These are phyloP conservation scores for Aureobasidium sp. DNA, from an alignment of 2,329 filamentous ascomycete species.

Conservation along the genomic window DNA sequence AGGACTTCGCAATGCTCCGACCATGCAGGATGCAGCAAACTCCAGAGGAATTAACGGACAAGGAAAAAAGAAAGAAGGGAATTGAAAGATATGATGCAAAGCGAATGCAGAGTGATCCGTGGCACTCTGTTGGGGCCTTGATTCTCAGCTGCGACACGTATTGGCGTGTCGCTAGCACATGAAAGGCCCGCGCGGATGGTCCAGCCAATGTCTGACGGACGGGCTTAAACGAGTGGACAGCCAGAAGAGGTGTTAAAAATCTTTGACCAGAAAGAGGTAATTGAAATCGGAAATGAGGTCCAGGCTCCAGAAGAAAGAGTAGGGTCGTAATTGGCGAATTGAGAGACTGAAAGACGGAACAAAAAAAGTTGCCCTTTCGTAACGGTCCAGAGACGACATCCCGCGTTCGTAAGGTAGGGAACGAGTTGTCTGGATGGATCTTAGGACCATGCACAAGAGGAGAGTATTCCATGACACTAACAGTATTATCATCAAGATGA, in stretches of 20 bases:
- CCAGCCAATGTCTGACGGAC: conserved; percentile 12
- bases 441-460: neutral
- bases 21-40: conserved; percentile 11
- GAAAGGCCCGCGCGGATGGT: conserved; percentile 10
- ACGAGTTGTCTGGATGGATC: neutral
- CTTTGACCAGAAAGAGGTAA: conserved; percentile 10
- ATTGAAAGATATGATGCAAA: conserved; percentile 2
- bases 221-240: conserved; percentile 8
- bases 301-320: conserved; percentile 1
- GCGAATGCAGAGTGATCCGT: conserved; percentile 14
- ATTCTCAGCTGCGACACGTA: conserved; percentile 5
- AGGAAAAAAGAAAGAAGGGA: neutral
- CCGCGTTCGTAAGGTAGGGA: neutral
- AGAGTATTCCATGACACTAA: neutral
- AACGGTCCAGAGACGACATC: neutral
- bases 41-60: neutral
- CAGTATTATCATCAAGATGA: neutral
- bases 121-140: conserved; percentile 12
- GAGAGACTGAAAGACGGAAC: neutral
- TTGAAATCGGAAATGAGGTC: conserved; percentile 8
- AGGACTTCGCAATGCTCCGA: conserved; percentile 6
- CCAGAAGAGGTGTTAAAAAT: conserved; percentile 3
- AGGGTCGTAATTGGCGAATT: conserved; percentile 6
- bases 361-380: neutral
- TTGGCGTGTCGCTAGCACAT: neutral